Percentiles rank a stretch among this genome's conserved stretches.
These are phyloP conservation scores for Sungouiella blattae DNA, from an alignment of 805 yeast species.

Conservation along the genomic window DNA sequence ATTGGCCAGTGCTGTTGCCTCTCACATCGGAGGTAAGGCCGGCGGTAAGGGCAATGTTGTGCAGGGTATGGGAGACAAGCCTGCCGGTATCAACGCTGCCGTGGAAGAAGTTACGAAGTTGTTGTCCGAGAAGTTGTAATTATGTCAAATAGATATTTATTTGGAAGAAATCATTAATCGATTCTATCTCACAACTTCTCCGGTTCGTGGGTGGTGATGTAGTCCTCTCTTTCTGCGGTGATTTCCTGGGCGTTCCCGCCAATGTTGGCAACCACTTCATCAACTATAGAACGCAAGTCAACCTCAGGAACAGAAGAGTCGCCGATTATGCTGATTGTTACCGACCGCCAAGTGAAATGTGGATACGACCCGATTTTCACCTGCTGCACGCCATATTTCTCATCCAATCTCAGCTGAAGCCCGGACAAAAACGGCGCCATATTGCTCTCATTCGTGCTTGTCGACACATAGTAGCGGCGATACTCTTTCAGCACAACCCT, in stretches of 20 bases:
- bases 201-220: conserved; percentile 32
- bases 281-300: conserved; percentile 43
- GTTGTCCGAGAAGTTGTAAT: conserved; percentile 55
- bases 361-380: conserved; percentile 86
- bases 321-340: conserved; percentile 75
- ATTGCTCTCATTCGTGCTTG: conserved; percentile 57
- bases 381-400: conserved; percentile 22
- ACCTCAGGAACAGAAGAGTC: conserved; percentile 28
- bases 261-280: conserved; percentile 42
- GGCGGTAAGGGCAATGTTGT: conserved; percentile 97
- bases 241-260: conserved; percentile 55
- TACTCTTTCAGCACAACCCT: conserved; percentile 22
- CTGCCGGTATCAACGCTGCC: conserved; percentile 67
- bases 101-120: conserved; percentile 62
- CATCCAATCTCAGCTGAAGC: conserved; percentile 44
- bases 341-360: conserved; percentile 59
- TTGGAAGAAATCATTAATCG: not conserved
- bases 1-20: conserved; percentile 67
- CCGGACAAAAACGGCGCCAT: conserved; percentile 61
- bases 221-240: conserved; percentile 52
- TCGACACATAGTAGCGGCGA: conserved; percentile 57
- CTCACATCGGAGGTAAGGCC: conserved; percentile 88
- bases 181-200: not conserved
- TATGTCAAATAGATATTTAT: not conserved
- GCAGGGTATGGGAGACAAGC: conserved; percentile 94